A percentile compares a stretch with the other conserved stretches of the same genome.
Conservation (phyloP, 768 basidiomycete genomes). For the Mycena haematopus region DNA sequence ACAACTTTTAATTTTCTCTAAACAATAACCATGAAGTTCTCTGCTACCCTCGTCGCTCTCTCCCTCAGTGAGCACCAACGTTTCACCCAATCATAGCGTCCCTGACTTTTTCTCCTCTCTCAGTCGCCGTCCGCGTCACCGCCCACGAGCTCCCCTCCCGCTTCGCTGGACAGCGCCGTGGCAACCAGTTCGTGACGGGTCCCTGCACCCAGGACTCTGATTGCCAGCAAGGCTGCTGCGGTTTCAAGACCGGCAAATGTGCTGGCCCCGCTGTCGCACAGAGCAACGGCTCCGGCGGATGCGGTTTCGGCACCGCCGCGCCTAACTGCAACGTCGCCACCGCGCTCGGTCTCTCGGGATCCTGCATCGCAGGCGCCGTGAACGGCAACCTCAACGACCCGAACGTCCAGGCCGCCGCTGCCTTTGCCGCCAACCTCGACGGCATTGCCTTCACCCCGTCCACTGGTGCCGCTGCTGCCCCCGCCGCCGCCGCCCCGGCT, state of each 20-base stretch:
- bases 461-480: neutral
- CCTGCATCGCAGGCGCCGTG: conserved; percentile 8
- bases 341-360: conserved; percentile 5
- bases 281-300: conserved; percentile 30
- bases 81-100: neutral
- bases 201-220: conserved; percentile 29
- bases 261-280: conserved; percentile 32
- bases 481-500: neutral
- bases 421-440: conserved; percentile 17
- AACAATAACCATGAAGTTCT: conserved; percentile 26
- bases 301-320: conserved; percentile 27
- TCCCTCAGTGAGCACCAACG: conserved; percentile 6
- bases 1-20: neutral
- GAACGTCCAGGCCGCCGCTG: conserved; percentile 10
- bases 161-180: conserved; percentile 19
- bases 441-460: conserved; percentile 15
- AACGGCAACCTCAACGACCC: conserved; percentile 9
- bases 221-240: conserved; percentile 33
- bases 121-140: conserved; percentile 19
- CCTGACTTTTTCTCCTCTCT: neutral
- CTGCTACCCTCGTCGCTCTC: conserved; percentile 25
- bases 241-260: conserved; percentile 33
- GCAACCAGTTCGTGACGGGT: conserved; percentile 31
- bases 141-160: conserved; percentile 19
- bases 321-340: conserved; percentile 33